Evolutionary conservation across 176 grass and related monocot species (phyloP), one percentile per base, ranked within the genome.

Genomic region (Cenchrus americanus): DNA sequence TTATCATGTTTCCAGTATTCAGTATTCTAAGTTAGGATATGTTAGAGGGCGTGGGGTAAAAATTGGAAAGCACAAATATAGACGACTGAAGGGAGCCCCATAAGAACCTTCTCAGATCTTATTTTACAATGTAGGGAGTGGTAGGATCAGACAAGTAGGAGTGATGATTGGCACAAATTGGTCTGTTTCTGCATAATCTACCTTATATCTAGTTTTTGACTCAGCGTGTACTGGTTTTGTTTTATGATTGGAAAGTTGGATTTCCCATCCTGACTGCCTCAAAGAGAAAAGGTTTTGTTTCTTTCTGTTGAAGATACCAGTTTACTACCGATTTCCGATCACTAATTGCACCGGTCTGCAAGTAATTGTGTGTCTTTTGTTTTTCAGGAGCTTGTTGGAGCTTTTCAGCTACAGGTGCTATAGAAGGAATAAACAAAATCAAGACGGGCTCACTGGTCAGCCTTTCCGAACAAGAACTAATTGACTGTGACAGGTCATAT

Each of bases 371-470:
- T 27, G 1, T 92, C 22, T 19, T 50, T 86, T 75, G 53, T 65
- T 77, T 66, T 82, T 57, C 59, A 98, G 95, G 95, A 79, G 93
- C 91, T 82, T 98, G 96, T 80, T 98, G 96, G 96, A 91, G 93
- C 62, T 98, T 98, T 84, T 95, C 93, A 5, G 93, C 96, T 41
- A 95, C 93, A 84, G 96, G 93, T 76, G 93, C 96, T 58, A 95
- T 98, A 17, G 96, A 98, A 87, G 96, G 96, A 80, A 98, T 98
- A 85, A 98, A 98, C 66, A 93, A 98, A 81, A 95, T 98, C 62
- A 92, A 87, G 21, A 90, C 89, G 0, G 91, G 93, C 27, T 88
- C 93, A 61, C 91, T 98, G 15, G 65, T 90, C 21, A 98, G 93
- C 75, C 90, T 98, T 84, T 95, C 96, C 14, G 96, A 98, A 80